These are phyloP conservation scores for Linum tenue DNA, from an alignment of 345 rosid genomes.

Conservation along the genomic window DNA sequence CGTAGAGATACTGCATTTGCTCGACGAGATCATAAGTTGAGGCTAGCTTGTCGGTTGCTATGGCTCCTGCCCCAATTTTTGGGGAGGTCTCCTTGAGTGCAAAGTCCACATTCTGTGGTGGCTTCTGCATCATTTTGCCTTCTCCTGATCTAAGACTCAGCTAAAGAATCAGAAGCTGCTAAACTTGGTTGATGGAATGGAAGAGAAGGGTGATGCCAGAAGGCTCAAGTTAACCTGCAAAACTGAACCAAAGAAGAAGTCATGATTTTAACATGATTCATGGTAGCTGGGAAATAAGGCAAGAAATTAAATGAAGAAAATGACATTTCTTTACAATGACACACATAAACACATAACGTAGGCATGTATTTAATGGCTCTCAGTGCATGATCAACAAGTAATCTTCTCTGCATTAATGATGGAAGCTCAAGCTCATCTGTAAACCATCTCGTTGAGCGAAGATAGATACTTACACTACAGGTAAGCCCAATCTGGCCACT, in stretches of 20 bases:
- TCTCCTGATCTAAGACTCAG: no score
- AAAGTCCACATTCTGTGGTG: slow-evolving; percentile 18
- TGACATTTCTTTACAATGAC: neutral
- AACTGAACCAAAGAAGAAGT: no score
- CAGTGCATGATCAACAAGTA: neutral
- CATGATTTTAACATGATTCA: neutral
- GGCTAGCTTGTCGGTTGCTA: slow-evolving; percentile 18
- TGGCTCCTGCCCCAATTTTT: slow-evolving; percentile 23
- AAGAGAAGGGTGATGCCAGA: neutral
- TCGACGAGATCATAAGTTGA: slow-evolving; percentile 30
- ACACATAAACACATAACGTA: neutral
- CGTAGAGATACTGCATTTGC: slow-evolving; percentile 28
- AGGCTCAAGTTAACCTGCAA: neutral
- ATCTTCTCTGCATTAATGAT: neutral
- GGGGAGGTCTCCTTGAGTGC: slow-evolving; percentile 32
- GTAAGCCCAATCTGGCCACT: no score
- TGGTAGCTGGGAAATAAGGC: neutral
- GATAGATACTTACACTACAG: no score
- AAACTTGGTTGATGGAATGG: no score
- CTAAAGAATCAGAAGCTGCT: no score
- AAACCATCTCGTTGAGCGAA: neutral
- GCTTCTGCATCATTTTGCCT: slow-evolving; percentile 18
- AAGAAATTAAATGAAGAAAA: neutral
- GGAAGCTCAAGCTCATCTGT: no score
- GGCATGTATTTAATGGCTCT: neutral